phyloP scores from a whole-genome alignment of 169 alveolate genomes.

The Plasmodium gonderi region DNA sequence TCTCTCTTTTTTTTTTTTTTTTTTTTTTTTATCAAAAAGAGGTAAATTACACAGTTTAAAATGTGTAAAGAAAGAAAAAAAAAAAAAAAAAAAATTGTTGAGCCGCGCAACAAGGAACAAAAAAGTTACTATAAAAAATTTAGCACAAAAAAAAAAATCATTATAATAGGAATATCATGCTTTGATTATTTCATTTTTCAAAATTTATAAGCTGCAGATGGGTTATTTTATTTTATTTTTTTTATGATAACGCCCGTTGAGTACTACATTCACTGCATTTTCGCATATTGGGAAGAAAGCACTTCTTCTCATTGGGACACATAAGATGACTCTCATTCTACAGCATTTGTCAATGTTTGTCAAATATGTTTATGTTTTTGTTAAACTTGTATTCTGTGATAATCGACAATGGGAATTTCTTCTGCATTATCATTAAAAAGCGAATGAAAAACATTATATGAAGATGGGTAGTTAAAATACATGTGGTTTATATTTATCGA shows the following conservation, averaged over 20 bases:
- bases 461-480: conserved; percentile 49
- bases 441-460: conserved; percentile 41
- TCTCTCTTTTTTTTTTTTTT: neutral
- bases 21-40: neutral
- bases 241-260: neutral
- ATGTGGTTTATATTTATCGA: conserved; percentile 36
- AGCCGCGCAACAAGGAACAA: neutral
- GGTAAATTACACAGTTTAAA: neutral
- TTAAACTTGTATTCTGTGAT: neutral
- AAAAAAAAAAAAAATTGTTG: neutral
- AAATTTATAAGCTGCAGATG: neutral
- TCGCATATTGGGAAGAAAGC: no score
- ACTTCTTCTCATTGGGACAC: neutral
- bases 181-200: neutral
- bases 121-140: neutral
- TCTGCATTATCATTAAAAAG: conserved; percentile 32
- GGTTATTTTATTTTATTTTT: neutral
- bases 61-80: neutral
- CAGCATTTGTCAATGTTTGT: neutral
- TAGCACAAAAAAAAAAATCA: neutral
- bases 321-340: neutral
- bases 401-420: conserved; percentile 35
- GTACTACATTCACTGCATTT: no score
- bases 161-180: neutral
- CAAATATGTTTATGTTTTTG: neutral